Conservation (phyloP, 169 alveolate species). For the Cryptosporidium felis region DNA sequence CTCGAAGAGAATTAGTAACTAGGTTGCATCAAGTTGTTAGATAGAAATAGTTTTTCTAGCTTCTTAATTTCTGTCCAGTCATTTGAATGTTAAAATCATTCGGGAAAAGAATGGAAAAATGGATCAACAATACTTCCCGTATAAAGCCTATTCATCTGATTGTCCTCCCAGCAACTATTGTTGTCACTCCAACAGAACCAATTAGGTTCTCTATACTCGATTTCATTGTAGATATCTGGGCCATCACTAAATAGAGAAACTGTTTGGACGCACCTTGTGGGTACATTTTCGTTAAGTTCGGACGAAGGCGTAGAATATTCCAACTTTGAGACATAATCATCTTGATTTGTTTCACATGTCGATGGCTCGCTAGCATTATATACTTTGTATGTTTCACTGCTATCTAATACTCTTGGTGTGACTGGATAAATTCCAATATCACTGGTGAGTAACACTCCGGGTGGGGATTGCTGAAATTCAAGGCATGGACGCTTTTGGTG, state of each 20-base stretch:
- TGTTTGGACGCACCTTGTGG: neutral
- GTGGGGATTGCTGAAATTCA: constrained; percentile 40
- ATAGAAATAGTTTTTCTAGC: too few species aligned
- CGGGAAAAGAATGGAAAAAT: constrained; percentile 39
- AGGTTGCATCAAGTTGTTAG: neutral
- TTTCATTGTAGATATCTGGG: constrained; percentile 17
- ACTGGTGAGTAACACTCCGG: constrained; percentile 30
- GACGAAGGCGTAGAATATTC: constrained; percentile 52
- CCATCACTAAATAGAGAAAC: constrained; percentile 35
- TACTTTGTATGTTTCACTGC: neutral
- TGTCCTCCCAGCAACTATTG: constrained; percentile 18
- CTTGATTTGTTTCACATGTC: constrained; percentile 47
- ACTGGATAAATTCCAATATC: constrained; percentile 65
- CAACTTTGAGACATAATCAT: constrained; percentile 21
- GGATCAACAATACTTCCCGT: constrained; percentile 60
- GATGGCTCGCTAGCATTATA: constrained; percentile 33
- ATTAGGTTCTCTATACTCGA: constrained; percentile 54
- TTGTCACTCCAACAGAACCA: constrained; percentile 62
- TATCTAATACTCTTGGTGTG: constrained; percentile 12
- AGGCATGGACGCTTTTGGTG: constrained; percentile 3
- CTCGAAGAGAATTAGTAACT: neutral
- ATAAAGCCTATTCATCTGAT: constrained; percentile 15
- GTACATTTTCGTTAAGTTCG: neutral
- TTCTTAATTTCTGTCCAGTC: too few species aligned
- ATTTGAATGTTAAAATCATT: too few species aligned